phyloP scores from a whole-genome alignment of 2,329 filamentous ascomycete genomes.

The Rhynchosporium graminicola region DNA sequence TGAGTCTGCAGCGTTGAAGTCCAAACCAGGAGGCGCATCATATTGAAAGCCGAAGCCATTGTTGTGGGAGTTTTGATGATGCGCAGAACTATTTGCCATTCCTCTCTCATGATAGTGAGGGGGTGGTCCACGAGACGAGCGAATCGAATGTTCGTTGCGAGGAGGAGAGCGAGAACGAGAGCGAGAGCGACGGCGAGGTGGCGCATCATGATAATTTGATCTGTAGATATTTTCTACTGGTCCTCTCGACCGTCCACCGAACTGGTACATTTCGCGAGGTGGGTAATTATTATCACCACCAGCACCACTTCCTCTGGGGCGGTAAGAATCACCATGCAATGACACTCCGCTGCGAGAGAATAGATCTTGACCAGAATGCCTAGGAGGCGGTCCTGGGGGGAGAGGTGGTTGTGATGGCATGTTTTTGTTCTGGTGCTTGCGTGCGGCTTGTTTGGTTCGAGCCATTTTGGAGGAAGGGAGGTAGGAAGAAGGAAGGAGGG shows the following conservation, averaged over 20 bases:
- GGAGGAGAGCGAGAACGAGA: slow-evolving; percentile 28
- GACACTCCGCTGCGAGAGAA: slow-evolving; percentile 27
- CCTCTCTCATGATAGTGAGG: slow-evolving; percentile 8
- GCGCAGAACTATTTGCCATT: slow-evolving; percentile 6
- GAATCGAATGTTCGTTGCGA: slow-evolving; percentile 25
- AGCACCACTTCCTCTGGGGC: slow-evolving; percentile 14
- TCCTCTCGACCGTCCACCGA: slow-evolving; percentile 17
- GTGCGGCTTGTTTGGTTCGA: slow-evolving; percentile 9
- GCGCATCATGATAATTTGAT: slow-evolving; percentile 13
- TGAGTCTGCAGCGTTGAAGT: slow-evolving; percentile 31
- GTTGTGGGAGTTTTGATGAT: slow-evolving; percentile 18
- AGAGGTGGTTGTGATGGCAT: slow-evolving; percentile 39
- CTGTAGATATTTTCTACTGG: slow-evolving; percentile 13
- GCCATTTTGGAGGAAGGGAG: background rate
- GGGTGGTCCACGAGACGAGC: slow-evolving; percentile 15
- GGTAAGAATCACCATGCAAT: slow-evolving; percentile 24
- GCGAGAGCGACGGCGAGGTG: slow-evolving; percentile 16
- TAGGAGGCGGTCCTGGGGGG: slow-evolving; percentile 34
- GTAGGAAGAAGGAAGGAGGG: background rate
- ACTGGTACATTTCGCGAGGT: slow-evolving; percentile 32
- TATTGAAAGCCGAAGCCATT: slow-evolving; percentile 38
- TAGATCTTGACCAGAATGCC: slow-evolving; percentile 17
- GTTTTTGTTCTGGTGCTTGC: slow-evolving; percentile 19
- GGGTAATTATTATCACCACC: slow-evolving; percentile 20
- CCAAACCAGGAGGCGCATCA: slow-evolving; percentile 37